Evolutionary conservation across 2,329 filamentous ascomycete genomes (phyloP), one percentile per base, ranked within the genome.

Genomic region (Sarocladium strictum): DNA sequence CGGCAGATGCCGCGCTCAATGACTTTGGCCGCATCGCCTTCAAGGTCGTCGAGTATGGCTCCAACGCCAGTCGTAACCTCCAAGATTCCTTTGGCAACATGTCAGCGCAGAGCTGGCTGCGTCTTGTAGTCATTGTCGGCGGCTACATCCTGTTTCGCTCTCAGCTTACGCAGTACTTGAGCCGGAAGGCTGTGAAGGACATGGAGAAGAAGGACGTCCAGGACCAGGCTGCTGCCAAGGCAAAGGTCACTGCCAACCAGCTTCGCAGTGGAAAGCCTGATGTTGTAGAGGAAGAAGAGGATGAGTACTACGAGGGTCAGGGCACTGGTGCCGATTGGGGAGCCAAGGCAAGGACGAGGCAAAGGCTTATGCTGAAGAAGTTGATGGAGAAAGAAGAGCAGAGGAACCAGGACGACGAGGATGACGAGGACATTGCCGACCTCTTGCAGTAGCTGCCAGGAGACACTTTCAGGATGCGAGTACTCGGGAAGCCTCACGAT

Each of bases 361-460:
- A 90, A 72, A 79, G 85, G 64, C 78, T 80, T 60, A 77, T 87
- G 67, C 72, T 88, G 57, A 84, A 83, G 75, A 79, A 83, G 64
- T 66, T 87, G 63, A 68, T 89, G 58, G 83, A 84, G 62, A 79
- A 76, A 60, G 85, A 88, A 70, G 75, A 81, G 71, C 69, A 81
- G 61, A 73, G 78, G 60, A 77, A 82, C 62, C 27, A 53, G 50
- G 35, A 53, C 3, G 81, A 85, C 56, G 78, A 88, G 60, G 83
- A 86, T 57, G 86, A 90, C 67, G 86, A 87, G 71, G 86, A 91
- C 67, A 86, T 92, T 61, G 80, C 84, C 65, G 85, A 91, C 69
- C 83, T 86, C 62, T 68, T 91, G 67, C 76, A 81, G 61, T n/a
- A n/a, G n/a, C n/a, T n/a, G n/a, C n/a, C n/a, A n/a, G n/a, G n/a